These are phyloP conservation scores for Nitzschia sp. DNA, from an alignment of 108 stramenopile genomes.

Conservation along the genomic window DNA sequence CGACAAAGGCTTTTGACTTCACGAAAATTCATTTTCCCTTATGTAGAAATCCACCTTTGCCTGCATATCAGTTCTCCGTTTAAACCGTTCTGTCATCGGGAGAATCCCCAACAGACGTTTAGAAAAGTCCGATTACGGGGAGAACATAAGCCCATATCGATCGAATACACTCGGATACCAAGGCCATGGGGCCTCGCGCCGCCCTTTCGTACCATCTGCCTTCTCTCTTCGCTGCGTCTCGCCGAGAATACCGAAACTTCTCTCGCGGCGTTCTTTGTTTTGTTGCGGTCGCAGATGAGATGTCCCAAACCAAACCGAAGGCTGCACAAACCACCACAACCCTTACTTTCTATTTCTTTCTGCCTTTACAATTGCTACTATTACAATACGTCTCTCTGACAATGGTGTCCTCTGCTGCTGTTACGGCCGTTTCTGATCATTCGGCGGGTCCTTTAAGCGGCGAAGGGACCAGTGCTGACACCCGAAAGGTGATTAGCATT, in stretches of 20 bases:
- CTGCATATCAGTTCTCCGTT: neutral
- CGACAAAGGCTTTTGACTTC: neutral
- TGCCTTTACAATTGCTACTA: neutral
- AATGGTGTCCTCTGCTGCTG: neutral
- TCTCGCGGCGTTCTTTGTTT: too few species aligned
- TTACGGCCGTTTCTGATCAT: neutral
- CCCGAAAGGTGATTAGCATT: too few species aligned
- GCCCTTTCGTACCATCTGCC: too few species aligned
- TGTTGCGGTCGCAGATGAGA: too few species aligned
- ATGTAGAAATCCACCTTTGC: neutral
- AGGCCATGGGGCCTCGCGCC: too few species aligned
- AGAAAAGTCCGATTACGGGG: neutral
- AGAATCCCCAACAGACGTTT: neutral
- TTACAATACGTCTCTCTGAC: neutral
- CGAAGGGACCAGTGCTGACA: too few species aligned
- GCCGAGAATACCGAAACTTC: too few species aligned
- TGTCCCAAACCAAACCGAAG: too few species aligned
- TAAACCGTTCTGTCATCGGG: neutral
- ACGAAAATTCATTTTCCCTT: neutral
- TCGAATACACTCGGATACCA: neutral
- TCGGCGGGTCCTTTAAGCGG: too few species aligned
- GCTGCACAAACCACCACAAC: neutral
- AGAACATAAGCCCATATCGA: neutral
- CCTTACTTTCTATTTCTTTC: neutral
- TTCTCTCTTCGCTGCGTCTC: too few species aligned